Conservation (phyloP, 306 rosid genomes). For the Rosa lucieae region DNA sequence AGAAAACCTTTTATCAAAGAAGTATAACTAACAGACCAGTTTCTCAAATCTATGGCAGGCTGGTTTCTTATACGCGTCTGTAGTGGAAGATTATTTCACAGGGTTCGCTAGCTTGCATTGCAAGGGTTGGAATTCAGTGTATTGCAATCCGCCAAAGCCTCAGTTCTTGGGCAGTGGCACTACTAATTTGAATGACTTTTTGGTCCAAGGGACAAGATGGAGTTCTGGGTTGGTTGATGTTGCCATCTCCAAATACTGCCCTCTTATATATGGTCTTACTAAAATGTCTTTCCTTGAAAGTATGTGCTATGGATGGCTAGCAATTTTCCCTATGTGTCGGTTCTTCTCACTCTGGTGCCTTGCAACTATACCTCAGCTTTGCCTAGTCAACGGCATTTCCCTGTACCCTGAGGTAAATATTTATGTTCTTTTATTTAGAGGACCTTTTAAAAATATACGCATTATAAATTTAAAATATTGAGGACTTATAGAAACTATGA, state of each 20-base stretch:
- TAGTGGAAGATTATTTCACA: slow-evolving; percentile 62
- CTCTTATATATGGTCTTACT: slow-evolving; percentile 46
- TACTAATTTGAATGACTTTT: slow-evolving; percentile 51
- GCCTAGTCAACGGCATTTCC: slow-evolving; percentile 52
- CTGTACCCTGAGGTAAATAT: slow-evolving; percentile 63
- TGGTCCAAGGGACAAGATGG: slow-evolving; percentile 71
- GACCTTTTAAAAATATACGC: no score
- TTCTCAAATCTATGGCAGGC: slow-evolving; percentile 36
- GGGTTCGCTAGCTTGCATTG: slow-evolving; percentile 51
- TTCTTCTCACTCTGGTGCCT: slow-evolving; percentile 54
- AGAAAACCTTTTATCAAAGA: not conserved
- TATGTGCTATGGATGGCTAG: slow-evolving; percentile 47
- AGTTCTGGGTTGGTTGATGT: slow-evolving; percentile 56
- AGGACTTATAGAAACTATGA: no score
- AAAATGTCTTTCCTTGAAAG: slow-evolving; percentile 48
- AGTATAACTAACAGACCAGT: not conserved
- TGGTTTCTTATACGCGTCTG: slow-evolving; percentile 58
- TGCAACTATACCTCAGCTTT: slow-evolving; percentile 58
- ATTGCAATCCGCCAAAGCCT: slow-evolving; percentile 52
- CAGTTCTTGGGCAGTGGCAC: slow-evolving; percentile 64
- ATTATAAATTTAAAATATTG: no score
- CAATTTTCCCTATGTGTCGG: slow-evolving; percentile 42
- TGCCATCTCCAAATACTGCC: slow-evolving; percentile 53
- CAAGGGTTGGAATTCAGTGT: slow-evolving; percentile 71
- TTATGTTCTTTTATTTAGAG: not conserved